Evolutionary conservation across 139 green algal species (phyloP), one percentile per base, ranked within the genome.

Genomic region (Edaphochlamys debaryana): DNA sequence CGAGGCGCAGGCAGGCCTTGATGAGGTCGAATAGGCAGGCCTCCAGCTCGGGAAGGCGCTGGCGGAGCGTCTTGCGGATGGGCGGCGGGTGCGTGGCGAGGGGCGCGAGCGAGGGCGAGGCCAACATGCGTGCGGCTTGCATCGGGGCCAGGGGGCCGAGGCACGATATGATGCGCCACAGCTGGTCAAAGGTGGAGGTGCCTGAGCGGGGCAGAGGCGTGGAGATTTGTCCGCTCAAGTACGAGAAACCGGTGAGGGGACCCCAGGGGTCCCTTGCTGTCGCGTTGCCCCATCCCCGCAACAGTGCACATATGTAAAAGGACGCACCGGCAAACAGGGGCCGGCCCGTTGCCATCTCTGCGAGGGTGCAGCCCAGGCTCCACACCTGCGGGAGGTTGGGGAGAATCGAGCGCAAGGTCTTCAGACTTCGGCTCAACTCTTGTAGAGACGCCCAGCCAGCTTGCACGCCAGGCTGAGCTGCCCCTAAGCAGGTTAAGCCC

Each of bases 301-400:
- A n/a, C n/a, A n/a, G n/a, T n/a, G n/a, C n/a, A n/a, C n/a, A n/a
- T n/a, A n/a, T n/a, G n/a, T n/a, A n/a, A n/a, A n/a, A n/a, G n/a
- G n/a, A n/a, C n/a, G 23, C 50, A 25, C 70, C 70, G 5, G 48
- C 50, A 32, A 79, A n/a, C 13, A 79, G 34, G 1, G 70, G 70
- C 15, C n/a, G 7, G 5, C 70, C 70, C 4, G 45, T 79, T 9
- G 70, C 70, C 70, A 79, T 66, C 70, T 79, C 70, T 5, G 70
- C n/a, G n/a, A n/a, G n/a, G n/a, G n/a, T n/a, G n/a, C n/a, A n/a
- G n/a, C n/a, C n/a, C n/a, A n/a, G n/a, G n/a, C n/a, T n/a, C n/a
- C n/a, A n/a, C n/a, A n/a, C n/a, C n/a, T n/a, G n/a, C n/a, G n/a
- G n/a, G n/a, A n/a, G n/a, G n/a, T n/a, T n/a, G n/a, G n/a, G n/a